Evolutionary conservation across 768 basidiomycete genomes (phyloP), one percentile per base, ranked within the genome.

Genomic region (Pleurotus pulmonarius): DNA sequence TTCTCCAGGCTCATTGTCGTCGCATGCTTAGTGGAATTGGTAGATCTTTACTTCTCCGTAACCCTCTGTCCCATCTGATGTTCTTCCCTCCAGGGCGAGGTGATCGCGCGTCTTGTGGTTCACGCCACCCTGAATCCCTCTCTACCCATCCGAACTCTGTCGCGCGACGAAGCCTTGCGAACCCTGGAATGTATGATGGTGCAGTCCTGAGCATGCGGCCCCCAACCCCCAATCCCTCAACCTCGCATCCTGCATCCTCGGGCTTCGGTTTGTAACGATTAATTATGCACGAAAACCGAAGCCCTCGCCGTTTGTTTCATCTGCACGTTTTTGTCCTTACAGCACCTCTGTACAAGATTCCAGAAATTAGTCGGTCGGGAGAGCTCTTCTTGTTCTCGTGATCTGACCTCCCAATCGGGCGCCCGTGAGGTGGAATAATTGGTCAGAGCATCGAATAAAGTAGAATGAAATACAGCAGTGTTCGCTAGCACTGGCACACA

Each of bases 1-100:
- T 20, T 65, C 53, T 62, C 62, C 56, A 94, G 92, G 90, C 76
- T 97, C 24, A 97, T 97, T 63, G 86, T 93, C 18, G 86, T 87
- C 1, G 93, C 93, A 18, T 89, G 89, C 67, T 68, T 96, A n/a
- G 93, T 96, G 8, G 94, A 94, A 72, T 68, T 89, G 58, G 92
- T 89, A 63, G 34, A 2, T 20, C 34, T 7, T 20, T 20, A 40
- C 51, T 55, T 54, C 16, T n/a, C 13, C 56, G 11, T 52, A 37
- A 58, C 43, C 20, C 37, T 47, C 24, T 15, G 49, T 53, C 2
- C 49, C 52, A 39, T 3, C 47, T 37, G 20, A 15, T n/a, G 29
- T 34, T 6, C 26, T 29, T 20, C n/a, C 40, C 39, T 39, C 61
- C 63, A 90, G 88, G 90, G 89, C n/a, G 90, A 94, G 65, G 84